Evolutionary conservation across 1,139 yeast species (phyloP).

Genomic region (Yamadazyma jaroonii): DNA sequence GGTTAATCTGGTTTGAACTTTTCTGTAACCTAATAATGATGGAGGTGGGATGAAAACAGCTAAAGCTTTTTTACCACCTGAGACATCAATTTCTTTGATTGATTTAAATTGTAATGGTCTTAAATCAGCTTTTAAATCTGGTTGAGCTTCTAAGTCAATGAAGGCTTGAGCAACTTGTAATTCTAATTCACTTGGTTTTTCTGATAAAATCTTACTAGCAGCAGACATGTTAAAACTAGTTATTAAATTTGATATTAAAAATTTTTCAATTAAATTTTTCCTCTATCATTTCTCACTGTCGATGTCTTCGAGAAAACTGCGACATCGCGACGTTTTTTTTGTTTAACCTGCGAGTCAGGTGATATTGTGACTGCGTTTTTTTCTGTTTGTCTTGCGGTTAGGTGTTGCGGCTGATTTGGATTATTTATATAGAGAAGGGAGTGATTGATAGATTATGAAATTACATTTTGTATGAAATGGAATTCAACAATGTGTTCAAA

Average conservation of each 20-base stretch:
- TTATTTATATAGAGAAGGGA: too few species aligned
- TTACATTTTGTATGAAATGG: neutral
- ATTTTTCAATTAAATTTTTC: slow-evolving; percentile 5
- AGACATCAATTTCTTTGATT: slow-evolving; percentile 95
- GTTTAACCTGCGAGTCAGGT: neutral
- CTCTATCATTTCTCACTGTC: neutral
- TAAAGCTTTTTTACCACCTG: slow-evolving; percentile 98
- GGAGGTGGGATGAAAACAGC: slow-evolving; percentile 99
- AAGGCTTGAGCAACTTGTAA: slow-evolving; percentile 99
- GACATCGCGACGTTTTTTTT: slow-evolving; percentile 1
- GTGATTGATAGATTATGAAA: too few species aligned
- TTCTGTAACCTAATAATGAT: slow-evolving; percentile 90
- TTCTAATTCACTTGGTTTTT: slow-evolving; percentile 96
- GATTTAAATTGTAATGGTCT: slow-evolving; percentile 99
- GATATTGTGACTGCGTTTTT: slow-evolving; percentile 1
- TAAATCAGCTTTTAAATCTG: slow-evolving; percentile 96
- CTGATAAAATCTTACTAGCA: slow-evolving; percentile 89
- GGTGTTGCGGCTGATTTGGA: slow-evolving; percentile 1
- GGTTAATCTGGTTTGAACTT: slow-evolving; percentile 95
- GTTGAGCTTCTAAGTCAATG: slow-evolving; percentile 91
- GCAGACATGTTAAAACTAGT: slow-evolving; percentile 69
- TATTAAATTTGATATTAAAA: slow-evolving; percentile 1
- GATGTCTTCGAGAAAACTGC: neutral
- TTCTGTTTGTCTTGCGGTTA: slow-evolving; percentile 1
- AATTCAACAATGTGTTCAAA: too few species aligned